Percentiles rank a stretch among this genome's conserved stretches.
These are phyloP conservation scores for Penicillium expansum DNA, from an alignment of 2,329 filamentous ascomycete genomes.

Conservation along the genomic window DNA sequence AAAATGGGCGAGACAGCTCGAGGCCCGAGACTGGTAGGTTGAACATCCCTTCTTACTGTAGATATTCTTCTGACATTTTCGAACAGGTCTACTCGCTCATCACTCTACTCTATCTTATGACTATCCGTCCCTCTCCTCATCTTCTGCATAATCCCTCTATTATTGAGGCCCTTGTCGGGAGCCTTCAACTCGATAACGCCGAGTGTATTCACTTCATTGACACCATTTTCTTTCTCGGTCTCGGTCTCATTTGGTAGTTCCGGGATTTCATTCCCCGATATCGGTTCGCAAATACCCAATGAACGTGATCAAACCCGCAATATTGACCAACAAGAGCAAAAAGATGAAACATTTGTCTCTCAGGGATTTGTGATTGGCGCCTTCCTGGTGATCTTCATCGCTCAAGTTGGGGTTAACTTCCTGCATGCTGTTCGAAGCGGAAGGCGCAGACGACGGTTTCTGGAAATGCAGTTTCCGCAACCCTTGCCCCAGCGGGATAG, in stretches of 20 bases:
- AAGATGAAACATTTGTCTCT: conserved; percentile 27
- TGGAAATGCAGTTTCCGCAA: conserved; percentile 25
- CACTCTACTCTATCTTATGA: conserved; percentile 43
- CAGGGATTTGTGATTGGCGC: conserved; percentile 35
- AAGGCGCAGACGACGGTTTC: conserved; percentile 21
- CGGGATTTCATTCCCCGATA: conserved; percentile 6
- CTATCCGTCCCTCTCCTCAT: conserved; percentile 42
- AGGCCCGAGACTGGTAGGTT: conserved; percentile 68
- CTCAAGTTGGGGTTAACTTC: conserved; percentile 31
- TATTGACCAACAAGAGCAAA: not conserved
- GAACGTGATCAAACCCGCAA: not conserved
- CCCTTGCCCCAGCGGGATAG: conserved; percentile 17
- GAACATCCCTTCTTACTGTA: not conserved
- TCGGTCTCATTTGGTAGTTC: conserved; percentile 34
- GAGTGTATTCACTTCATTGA: conserved; percentile 32
- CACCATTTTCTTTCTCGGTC: conserved; percentile 38
- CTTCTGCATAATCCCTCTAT: conserved; percentile 30
- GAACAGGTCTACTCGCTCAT: conserved; percentile 32
- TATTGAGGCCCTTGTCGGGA: conserved; percentile 25
- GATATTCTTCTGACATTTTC: conserved; percentile 10
- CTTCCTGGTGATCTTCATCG: conserved; percentile 32
- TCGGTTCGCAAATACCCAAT: conserved; percentile 1
- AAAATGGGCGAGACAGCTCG: conserved; percentile 71
- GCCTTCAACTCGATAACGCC: conserved; percentile 23
- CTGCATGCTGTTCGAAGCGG: conserved; percentile 28